Base-by-base conservation (phyloP, 2,329 filamentous ascomycete genomes). In the Xylariaceae sp. region DNA sequence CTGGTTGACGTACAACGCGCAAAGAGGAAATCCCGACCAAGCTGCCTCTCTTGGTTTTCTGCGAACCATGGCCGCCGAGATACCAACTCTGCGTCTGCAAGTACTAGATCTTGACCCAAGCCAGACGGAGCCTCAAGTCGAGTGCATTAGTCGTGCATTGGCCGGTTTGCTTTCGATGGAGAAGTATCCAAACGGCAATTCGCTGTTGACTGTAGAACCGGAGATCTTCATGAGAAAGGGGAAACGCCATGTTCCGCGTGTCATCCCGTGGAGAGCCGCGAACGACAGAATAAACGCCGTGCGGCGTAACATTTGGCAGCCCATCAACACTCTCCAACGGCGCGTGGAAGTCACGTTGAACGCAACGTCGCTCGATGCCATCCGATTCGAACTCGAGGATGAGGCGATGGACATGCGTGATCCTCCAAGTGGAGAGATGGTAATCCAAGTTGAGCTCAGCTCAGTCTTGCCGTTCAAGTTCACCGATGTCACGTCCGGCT, bases 281-380 rank as follows among this genome's bases (percentile, higher is more conserved):
- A 79, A 77, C 56, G 68, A 75, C 45, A 69, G 74, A 0, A 64
- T 73, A 52, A 79, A 78, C 53, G 70, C 76, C 1, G 55, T 70
- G 1, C 73, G 76, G 6, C 70, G 76, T 5, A 58, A 74, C 1
- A 70, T 79, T 7, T 62, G 70, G 0, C 66, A 62, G 2, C 59
- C 61, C 0, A 52, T 73, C 23, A 74, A 77, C 59, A 75, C 73
- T 0, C 66, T 75, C 3, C 67, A 69, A n/a, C 64, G 67, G 0
- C 55, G 62, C 7, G 67, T 77, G 2, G 66, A 72, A 51, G 53
- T 76, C 39, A 51, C 71, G 1, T 61, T 66, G 0, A 13, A 58
- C 3, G 23, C 57, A 4, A 54, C 50, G 8, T 54, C 59, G 0
- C 58, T 67, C 15, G 67, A 66, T 1, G 48, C 59, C 8, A 30